phyloP scores from a whole-genome alignment of 805 yeast species.

The Monosporozyma unispora region DNA sequence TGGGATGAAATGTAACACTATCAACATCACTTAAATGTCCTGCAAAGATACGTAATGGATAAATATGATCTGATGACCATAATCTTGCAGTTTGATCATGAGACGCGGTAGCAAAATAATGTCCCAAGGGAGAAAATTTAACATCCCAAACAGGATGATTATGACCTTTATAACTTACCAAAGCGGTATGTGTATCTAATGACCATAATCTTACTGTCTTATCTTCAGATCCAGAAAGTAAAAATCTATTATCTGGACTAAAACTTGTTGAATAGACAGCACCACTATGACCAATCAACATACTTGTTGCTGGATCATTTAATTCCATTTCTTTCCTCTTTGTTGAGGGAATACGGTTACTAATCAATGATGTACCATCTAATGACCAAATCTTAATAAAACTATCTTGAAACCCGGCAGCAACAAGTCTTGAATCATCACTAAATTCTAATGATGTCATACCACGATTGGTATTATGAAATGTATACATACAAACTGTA shows the following conservation, averaged over 20 bases:
- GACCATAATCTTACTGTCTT: slow-evolving; percentile 92
- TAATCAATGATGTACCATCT: slow-evolving; percentile 79
- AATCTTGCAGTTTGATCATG: slow-evolving; percentile 96
- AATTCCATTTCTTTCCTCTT: slow-evolving; percentile 32
- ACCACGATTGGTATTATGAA: slow-evolving; percentile 88
- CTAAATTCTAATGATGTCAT: slow-evolving; percentile 82
- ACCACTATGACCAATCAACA: slow-evolving; percentile 84
- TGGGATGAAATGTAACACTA: slow-evolving; percentile 91
- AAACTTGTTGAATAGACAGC: slow-evolving; percentile 86
- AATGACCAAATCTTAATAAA: slow-evolving; percentile 87
- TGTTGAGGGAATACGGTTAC: slow-evolving; percentile 48
- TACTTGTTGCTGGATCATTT: slow-evolving; percentile 19
- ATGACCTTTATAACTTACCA: slow-evolving; percentile 94
- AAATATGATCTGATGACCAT: slow-evolving; percentile 97
- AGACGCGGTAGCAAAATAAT: slow-evolving; percentile 95
- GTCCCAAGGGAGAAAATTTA: slow-evolving; percentile 87
- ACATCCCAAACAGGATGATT: slow-evolving; percentile 98
- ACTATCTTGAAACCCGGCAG: slow-evolving; percentile 92
- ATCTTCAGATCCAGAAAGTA: slow-evolving; percentile 82
- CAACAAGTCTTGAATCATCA: slow-evolving; percentile 76
- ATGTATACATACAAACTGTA: slow-evolving; percentile 94
- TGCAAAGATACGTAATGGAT: slow-evolving; percentile 91
- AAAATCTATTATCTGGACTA: slow-evolving; percentile 78
- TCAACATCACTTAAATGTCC: slow-evolving; percentile 97
- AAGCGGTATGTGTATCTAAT: slow-evolving; percentile 75